Percentiles rank a stretch among this genome's conserved stretches.
Evolutionary conservation across 2,329 filamentous ascomycete genomes (phyloP).

Genomic region (Xylogone sp.): DNA sequence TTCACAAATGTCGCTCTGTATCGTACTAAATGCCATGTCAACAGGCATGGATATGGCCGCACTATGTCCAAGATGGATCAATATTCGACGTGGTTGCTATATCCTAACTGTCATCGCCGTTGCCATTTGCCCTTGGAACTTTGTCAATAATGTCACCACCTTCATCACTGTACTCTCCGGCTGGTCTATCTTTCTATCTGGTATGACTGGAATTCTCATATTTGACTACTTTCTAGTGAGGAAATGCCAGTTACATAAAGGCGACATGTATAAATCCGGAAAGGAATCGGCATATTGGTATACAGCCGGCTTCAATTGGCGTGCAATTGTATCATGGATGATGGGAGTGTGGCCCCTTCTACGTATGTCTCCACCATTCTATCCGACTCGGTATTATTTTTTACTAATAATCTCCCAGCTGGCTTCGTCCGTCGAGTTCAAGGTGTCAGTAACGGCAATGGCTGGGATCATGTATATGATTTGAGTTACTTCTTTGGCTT

Average conservation of each 20-base stretch:
- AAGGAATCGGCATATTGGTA: conserved; percentile 39
- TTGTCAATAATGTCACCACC: conserved; percentile 38
- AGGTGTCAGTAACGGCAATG: conserved; percentile 13
- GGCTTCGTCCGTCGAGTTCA: conserved; percentile 23
- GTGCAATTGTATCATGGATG: conserved; percentile 37
- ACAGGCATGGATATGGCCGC: conserved; percentile 45
- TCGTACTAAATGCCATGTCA: conserved; percentile 20
- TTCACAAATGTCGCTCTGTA: conserved; percentile 29
- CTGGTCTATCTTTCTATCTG: conserved; percentile 42
- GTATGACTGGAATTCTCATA: conserved; percentile 41
- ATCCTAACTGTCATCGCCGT: conserved; percentile 37
- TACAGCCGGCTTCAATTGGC: conserved; percentile 39
- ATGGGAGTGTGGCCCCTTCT: conserved; percentile 31
- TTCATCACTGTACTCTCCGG: conserved; percentile 34
- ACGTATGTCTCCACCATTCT: conserved; percentile 14
- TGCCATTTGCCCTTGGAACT: conserved; percentile 42
- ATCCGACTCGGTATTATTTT: no score
- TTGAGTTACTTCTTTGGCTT: conserved; percentile 29
- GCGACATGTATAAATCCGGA: conserved; percentile 37
- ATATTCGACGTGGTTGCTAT: conserved; percentile 43
- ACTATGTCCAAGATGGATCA: conserved; percentile 42
- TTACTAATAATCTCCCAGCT: conserved; percentile 12
- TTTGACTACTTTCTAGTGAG: conserved; percentile 43
- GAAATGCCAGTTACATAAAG: conserved; percentile 34
- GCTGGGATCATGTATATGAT: conserved; percentile 29